Evolutionary conservation across 148 eudicot species (phyloP), one percentile per base, ranked within the genome.

Genomic region (Polygonum aviculare): DNA sequence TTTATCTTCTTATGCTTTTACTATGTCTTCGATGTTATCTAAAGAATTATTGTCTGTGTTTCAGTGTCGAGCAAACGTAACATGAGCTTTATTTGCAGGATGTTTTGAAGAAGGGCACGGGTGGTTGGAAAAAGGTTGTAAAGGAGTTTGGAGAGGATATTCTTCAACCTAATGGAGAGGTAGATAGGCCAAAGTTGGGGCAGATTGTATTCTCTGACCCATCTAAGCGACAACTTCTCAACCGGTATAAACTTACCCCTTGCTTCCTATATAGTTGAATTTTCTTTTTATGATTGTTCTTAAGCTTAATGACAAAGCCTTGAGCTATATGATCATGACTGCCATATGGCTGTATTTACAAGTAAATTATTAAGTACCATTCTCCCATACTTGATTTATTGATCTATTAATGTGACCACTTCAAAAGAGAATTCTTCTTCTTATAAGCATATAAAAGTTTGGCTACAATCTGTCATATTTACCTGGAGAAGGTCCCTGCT

Each of bases 71-170:
- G 21, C 44, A 35, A 36, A 67, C 72, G 38, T 67, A 36, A 36
- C 38, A 45, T 14, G 45, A 67, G 44, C 33, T 72, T 15, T 19
- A 3, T 72, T 40, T 81, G 69, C 82, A 94, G 98, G 88, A 90
- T 91, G 97, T 87, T 54, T 84, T 95, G 79, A 95, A 93, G 84
- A 93, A 92, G 86, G 97, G 96, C 69, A 90, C 90, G 15, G 90
- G 91, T 72, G 99, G 99, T 22, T 95, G 94, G 94, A 95, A 82
- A 72, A 92, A 89, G 80, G 97, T 88, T 36, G 96, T 92, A 79
- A 87, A 88, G 74, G 88, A 94, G 71, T 96, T 93, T 82, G 98
- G 98, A 38, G 85, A 88, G 39, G 98, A 87, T 18, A 89, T 95
- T 80, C 79, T 93, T 75, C 91, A 22, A 72, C 85, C 82, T 54